Evolutionary conservation across 345 rosid species (phyloP), one percentile per base, ranked within the genome.

Genomic region (Physaria fendleri): DNA sequence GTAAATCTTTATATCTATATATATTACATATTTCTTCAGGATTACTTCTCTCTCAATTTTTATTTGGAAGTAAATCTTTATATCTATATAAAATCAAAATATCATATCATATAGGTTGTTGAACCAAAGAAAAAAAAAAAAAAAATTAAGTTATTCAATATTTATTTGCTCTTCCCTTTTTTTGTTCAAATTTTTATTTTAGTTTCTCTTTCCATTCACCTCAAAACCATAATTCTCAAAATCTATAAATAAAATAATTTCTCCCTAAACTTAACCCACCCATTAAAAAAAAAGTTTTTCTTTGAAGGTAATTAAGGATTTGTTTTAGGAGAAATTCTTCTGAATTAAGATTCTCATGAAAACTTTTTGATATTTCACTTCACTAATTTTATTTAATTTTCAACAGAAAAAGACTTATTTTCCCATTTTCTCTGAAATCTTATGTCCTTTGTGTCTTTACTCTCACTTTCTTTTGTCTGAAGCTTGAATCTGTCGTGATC

Each of bases 141-240:
- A n/a, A n/a, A n/a, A n/a, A n/a, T n/a, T n/a, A n/a, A n/a, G n/a
- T n/a, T n/a, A n/a, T n/a, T n/a, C n/a, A n/a, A n/a, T n/a, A n/a
- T n/a, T n/a, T n/a, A n/a, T n/a, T n/a, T n/a, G n/a, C n/a, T n/a
- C n/a, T n/a, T n/a, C n/a, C n/a, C n/a, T n/a, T n/a, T n/a, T n/a
- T n/a, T n/a, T n/a, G n/a, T n/a, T n/a, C n/a, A n/a, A n/a, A 71
- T 63, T 78, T 64, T 64, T 66, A 76, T 69, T 78, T 73, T 81
- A 34, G 52, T 42, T 13, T 69, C 58, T 62, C 59, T 45, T 46
- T 54, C 58, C 58, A 53, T 17, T 24, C 44, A 54, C 39, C 58
- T 73, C 70, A 75, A 88, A 92, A 77, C 95, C 97, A 85, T 82
- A 92, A 84, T 77, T 81, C 78, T 76, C 46, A 61, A 75, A 71